phyloP scores from a whole-genome alignment of 257 asterid genomes.

The Dorcoceras hygrometricum region DNA sequence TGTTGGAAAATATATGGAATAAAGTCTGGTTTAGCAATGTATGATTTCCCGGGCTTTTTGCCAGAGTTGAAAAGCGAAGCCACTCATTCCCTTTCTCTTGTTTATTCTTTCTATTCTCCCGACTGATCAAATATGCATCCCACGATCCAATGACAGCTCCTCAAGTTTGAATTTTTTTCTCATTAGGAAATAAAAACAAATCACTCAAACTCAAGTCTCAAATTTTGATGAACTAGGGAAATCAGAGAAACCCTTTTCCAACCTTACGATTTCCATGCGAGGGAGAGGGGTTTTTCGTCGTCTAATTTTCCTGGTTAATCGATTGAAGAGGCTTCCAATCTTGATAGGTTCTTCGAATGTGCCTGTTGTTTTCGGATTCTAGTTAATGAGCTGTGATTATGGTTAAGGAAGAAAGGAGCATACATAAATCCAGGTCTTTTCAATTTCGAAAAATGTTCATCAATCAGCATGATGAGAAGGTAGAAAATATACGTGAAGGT shows the following conservation, averaged over 20 bases:
- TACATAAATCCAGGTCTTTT: conserved; percentile 49
- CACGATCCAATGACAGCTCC: conserved; percentile 37
- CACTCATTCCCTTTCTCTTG: conserved; percentile 14
- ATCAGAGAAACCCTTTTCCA: conserved; percentile 36
- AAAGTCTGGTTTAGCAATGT: background rate
- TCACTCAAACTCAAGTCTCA: background rate
- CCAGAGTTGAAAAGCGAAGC: conserved; percentile 1
- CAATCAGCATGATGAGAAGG: conserved; percentile 24
- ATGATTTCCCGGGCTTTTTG: conserved; percentile 15
- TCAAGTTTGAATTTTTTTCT: conserved; percentile 13
- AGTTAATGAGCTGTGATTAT: conserved; percentile 5
- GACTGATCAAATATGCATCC: conserved; percentile 45
- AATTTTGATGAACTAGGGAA: conserved; percentile 21
- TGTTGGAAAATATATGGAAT: no score
- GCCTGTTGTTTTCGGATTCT: background rate
- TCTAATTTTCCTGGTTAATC: conserved; percentile 2
- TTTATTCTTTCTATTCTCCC: conserved; percentile 9
- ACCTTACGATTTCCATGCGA: background rate
- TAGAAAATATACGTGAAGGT: conserved; percentile 23
- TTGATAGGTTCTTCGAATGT: background rate
- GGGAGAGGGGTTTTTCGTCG: conserved; percentile 24
- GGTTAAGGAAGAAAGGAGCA: conserved; percentile 36
- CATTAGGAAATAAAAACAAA: conserved; percentile 1
- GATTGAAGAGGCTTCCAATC: conserved; percentile 1
- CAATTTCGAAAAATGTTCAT: conserved; percentile 43